Evolutionary conservation across 345 rosid species (phyloP).

Genomic region (Lepidium africanum): DNA sequence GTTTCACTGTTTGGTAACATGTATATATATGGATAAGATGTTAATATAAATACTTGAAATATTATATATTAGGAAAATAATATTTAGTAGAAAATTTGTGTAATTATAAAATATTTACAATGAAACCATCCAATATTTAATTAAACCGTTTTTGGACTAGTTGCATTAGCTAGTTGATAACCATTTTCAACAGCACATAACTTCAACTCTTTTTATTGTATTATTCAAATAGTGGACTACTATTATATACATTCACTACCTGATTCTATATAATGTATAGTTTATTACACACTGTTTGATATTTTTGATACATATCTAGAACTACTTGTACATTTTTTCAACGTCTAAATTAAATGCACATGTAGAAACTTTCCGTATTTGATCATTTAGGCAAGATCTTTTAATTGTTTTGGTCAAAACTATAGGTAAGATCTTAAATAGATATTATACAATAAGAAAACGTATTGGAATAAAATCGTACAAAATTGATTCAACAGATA

Average conservation of each 20-base stretch:
- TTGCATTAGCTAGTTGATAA: neutral
- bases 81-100: neutral
- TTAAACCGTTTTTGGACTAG: neutral
- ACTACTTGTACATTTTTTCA: neutral
- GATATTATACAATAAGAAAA: neutral
- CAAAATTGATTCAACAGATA: neutral
- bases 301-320: constrained; percentile 4
- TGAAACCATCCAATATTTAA: neutral
- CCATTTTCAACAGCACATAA: neutral
- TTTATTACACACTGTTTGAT: neutral
- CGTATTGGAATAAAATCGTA: neutral
- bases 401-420: too few species aligned
- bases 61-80: neutral
- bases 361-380: constrained; percentile 13
- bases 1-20: neutral
- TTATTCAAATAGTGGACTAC: neutral
- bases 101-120: neutral
- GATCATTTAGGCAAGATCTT: constrained; percentile 6
- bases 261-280: neutral
- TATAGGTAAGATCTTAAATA: constrained; percentile 3
- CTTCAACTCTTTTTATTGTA: neutral
- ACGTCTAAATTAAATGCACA: constrained; percentile 9
- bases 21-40: neutral
- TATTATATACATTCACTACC: constrained; percentile 1
- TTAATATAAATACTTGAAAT: neutral